Base-by-base conservation (phyloP, 208 protist genomes). In the Leishmania major region DNA sequence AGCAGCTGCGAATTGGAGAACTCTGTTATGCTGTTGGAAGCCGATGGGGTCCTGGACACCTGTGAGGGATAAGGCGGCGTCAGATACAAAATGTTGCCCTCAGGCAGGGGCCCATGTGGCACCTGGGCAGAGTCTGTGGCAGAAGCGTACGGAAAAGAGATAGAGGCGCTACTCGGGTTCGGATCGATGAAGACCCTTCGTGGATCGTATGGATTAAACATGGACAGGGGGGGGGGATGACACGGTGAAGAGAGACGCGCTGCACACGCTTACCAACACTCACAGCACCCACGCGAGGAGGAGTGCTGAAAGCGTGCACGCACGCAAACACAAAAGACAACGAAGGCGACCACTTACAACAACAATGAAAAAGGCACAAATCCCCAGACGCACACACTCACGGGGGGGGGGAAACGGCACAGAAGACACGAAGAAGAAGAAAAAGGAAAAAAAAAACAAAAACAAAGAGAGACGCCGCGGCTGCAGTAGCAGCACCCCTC, bases 1-100 rank as follows among this genome's bases (percentile, higher is more conserved):
- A 78, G 13, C 17, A 81, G 7, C 28, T 75, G 82, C 37, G 70
- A 78, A 66, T 82, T 86, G 11, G 77, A 49, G n/a, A 77, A 86
- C 47, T 86, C 82, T 5, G 73, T 82, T 3, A 77, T 79, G 62
- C 72, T 82, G 64, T 81, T 86, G 13, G 82, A 86, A 5, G 82
- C 60, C 13, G 82, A 82, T 22, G 78, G n/a, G 55, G 76, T 79
- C 64, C 49, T 69, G 31, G 77, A 60, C 17, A 53, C 40, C n/a
- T 64, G 78, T 8, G 37, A 60, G n/a, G 57, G 77, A 28, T 53
- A 79, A n/a, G 69, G 66, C n/a, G n/a, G 62, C 47, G 80, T 79
- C 4, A 86, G 40, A 49, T 81, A 79, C 11, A 85, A 13, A 72
- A 78, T 70, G 55, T 67, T 82, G 11, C 82, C 71, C 13, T 86